Evolutionary conservation across 2,329 filamentous ascomycete genomes (phyloP), one percentile per base, ranked within the genome.

Genomic region (Ilyonectria sp.): DNA sequence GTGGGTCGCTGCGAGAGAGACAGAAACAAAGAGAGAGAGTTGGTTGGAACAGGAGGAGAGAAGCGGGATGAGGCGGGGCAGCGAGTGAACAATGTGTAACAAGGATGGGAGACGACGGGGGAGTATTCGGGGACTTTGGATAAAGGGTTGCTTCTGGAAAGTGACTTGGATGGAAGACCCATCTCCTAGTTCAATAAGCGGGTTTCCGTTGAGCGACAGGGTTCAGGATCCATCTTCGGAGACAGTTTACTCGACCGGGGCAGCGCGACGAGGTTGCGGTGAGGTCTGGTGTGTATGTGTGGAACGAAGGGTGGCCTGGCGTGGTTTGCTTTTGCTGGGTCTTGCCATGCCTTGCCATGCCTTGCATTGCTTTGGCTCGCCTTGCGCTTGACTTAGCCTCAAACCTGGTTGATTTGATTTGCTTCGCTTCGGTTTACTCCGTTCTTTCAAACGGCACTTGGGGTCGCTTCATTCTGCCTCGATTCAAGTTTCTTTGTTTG

Each of bases 211-310:
- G 47, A 50, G 46, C 60, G 44, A 43, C 53, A 57, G 31, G 53
- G 44, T 56, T 63, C 23, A 17, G 54, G 43, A 63, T 49, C 44
- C 54, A 63, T 63, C 53, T 57, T 50, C 26, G 44, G 46, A 50
- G n/a, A 31, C 37, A 47, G 26, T 49, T 62, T 55, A 47, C 43
- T 40, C 43, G 52, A 31, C 52, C 33, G 33, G 60, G 29, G 44
- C 33, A 37, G 40, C 23, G 35, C 49, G 26, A 23, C 37, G 47
- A 11, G 61, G 29, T 29, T 59, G 61, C 47, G 55, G 61, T 59
- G 61, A 64, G 31, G 61, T 58, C 54, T 59, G 47, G 46, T 4
- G 26, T 46, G 33, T 13, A 40, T 55, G 17, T 26, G 6, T 26
- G 35, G 35, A 35, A 44, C 15, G 50, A 47, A 40, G 19, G 49